Conservation (phyloP, 1,139 yeast genomes). For the Kurtzmaniella quercitrusa region DNA sequence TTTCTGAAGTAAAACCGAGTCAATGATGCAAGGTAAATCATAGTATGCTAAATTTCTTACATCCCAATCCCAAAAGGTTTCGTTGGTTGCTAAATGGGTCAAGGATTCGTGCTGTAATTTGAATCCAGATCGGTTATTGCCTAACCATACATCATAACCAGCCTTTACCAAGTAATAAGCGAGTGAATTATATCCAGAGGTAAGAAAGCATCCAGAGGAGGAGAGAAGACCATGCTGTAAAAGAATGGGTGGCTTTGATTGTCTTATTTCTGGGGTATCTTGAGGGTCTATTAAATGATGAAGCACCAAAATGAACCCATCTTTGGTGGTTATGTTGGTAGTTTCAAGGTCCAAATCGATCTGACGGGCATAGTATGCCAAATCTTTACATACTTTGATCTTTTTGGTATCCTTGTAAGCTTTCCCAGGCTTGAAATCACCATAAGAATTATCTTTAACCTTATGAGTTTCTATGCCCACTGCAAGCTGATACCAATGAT, state of each 20-base stretch:
- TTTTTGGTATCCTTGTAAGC: constrained; percentile 28
- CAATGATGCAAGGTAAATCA: constrained; percentile 73
- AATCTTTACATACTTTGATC: constrained; percentile 25
- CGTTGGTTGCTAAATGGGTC: constrained; percentile 42
- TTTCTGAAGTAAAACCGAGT: constrained; percentile 46
- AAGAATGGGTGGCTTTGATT: constrained; percentile 53
- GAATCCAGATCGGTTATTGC: constrained; percentile 87
- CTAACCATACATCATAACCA: constrained; percentile 93
- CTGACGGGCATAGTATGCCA: constrained; percentile 62
- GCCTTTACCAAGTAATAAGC: constrained; percentile 56
- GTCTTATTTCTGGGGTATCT: constrained; percentile 26
- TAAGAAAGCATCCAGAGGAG: constrained; percentile 79
- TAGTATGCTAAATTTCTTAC: constrained; percentile 70
- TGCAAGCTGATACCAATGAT: constrained; percentile 22
- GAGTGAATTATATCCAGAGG: constrained; percentile 71
- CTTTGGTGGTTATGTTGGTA: constrained; percentile 64
- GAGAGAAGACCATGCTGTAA: constrained; percentile 84
- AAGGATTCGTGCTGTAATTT: constrained; percentile 53
- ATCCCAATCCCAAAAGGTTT: constrained; percentile 81
- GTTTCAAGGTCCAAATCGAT: constrained; percentile 58
- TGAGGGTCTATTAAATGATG: constrained; percentile 60
- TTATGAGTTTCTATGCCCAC: constrained; percentile 17
- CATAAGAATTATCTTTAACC: constrained; percentile 11
- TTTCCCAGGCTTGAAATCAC: constrained; percentile 22
- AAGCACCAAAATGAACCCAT: constrained; percentile 67